A percentile compares a stretch with the other conserved stretches of the same genome.
Evolutionary conservation across 352 stramenopile species (phyloP).

Genomic region (Pilasporangium apinafurcum): DNA sequence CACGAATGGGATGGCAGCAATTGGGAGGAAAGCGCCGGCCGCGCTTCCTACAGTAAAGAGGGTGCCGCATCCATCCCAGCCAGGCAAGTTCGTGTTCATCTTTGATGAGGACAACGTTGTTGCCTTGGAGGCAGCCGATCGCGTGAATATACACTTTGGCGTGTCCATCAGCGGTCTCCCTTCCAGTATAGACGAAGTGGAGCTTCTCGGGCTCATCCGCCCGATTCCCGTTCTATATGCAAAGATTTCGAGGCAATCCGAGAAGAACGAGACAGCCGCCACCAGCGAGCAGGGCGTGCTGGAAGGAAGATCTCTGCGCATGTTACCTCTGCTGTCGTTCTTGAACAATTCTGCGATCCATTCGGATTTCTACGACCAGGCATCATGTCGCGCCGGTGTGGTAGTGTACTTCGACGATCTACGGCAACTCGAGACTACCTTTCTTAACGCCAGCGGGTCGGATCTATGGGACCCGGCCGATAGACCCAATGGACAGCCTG

Average conservation of each 20-base stretch:
- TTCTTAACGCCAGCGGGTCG: constrained; percentile 2
- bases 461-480: constrained; percentile 9
- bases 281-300: constrained; percentile 1
- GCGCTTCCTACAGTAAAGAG: neutral
- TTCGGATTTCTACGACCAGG: constrained; percentile 15
- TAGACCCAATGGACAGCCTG: constrained; percentile 14
- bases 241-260: too few relatives aligned
- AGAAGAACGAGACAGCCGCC: neutral
- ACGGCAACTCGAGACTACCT: constrained; percentile 2
- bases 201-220: neutral
- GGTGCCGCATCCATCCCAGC: neutral
- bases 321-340: constrained; percentile 12
- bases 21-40: neutral
- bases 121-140: neutral
- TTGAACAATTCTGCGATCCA: constrained; percentile 9
- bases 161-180: neutral
- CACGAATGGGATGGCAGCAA: neutral
- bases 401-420: constrained; percentile 11
- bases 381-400: constrained; percentile 9
- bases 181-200: neutral
- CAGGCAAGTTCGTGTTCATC: too few relatives aligned
- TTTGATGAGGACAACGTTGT: neutral
- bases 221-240: constrained; percentile 4
- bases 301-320: constrained; percentile 5
- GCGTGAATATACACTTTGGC: neutral